phyloP scores from a whole-genome alignment of 306 rosid genomes.

The Alnus rubra region DNA sequence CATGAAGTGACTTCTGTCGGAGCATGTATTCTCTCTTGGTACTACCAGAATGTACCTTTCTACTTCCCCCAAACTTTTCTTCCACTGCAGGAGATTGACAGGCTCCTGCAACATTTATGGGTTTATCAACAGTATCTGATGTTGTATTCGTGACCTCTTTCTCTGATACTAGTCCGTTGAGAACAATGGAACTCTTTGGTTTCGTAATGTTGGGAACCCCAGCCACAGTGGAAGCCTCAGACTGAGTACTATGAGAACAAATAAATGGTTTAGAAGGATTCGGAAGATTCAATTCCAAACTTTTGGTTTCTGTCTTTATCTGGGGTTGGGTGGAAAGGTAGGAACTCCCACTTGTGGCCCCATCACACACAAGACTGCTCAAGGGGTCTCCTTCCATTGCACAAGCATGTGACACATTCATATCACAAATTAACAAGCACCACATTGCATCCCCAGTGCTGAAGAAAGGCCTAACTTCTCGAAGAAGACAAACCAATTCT shows the following conservation, averaged over 20 bases:
- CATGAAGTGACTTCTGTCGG: constrained; percentile 73
- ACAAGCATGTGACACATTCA: constrained; percentile 89
- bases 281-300: constrained; percentile 53
- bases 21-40: constrained; percentile 78
- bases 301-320: constrained; percentile 49
- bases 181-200: constrained; percentile 40
- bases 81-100: constrained; percentile 54
- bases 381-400: constrained; percentile 67
- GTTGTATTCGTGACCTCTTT: constrained; percentile 50
- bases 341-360: constrained; percentile 40
- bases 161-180: constrained; percentile 38
- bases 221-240: constrained; percentile 39
- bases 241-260: constrained; percentile 49
- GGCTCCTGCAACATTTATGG: constrained; percentile 43
- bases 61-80: constrained; percentile 53
- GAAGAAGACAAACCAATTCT: constrained; percentile 87
- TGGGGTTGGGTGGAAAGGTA: constrained; percentile 45
- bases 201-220: constrained; percentile 39
- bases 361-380: constrained; percentile 43
- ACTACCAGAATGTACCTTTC: constrained; percentile 58
- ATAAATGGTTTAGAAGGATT: constrained; percentile 48
- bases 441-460: constrained; percentile 97
- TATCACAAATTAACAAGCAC: constrained; percentile 82
- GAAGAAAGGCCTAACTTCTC: constrained; percentile 81
- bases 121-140: constrained; percentile 44